Evolutionary conservation across 164 flowering plant genomes (phyloP).

Genomic region (Vitis cinerea): DNA sequence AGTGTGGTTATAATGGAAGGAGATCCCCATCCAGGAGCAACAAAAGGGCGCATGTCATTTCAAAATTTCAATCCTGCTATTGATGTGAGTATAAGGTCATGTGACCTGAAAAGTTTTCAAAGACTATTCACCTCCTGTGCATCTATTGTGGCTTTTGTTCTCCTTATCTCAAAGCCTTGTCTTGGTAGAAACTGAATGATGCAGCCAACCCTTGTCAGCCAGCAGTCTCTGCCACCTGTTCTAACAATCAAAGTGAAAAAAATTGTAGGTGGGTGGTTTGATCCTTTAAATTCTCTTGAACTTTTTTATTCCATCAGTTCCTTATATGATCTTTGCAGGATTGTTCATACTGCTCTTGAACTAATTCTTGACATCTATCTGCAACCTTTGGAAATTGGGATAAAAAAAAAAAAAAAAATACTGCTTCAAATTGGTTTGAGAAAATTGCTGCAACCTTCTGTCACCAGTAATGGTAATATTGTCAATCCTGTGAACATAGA

Average conservation of each 20-base stretch:
- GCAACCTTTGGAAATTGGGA: neutral
- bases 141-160: constrained; percentile 20
- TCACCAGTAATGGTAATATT: neutral
- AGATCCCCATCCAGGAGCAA: constrained; percentile 78
- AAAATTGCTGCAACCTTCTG: neutral
- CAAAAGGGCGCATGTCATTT: constrained; percentile 89
- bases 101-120: constrained; percentile 19
- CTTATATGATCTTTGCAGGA: neutral
- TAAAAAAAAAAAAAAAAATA: neutral
- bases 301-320: neutral
- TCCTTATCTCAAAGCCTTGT: constrained; percentile 29
- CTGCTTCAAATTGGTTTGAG: neutral
- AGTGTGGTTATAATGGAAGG: constrained; percentile 90
- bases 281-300: neutral
- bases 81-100: constrained; percentile 74
- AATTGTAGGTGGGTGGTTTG: constrained; percentile 39
- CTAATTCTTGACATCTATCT: neutral
- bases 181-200: constrained; percentile 76
- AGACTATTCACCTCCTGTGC: constrained; percentile 7
- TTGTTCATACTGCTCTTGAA: neutral
- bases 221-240: constrained; percentile 34
- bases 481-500: too few relatives aligned
- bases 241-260: constrained; percentile 29
- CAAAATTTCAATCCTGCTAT: constrained; percentile 80
- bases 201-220: constrained; percentile 30